Percentiles rank a stretch among this genome's conserved stretches.
Evolutionary conservation across 2,329 filamentous ascomycete genomes (phyloP).

Genomic region (Colletotrichum orchidophilum): DNA sequence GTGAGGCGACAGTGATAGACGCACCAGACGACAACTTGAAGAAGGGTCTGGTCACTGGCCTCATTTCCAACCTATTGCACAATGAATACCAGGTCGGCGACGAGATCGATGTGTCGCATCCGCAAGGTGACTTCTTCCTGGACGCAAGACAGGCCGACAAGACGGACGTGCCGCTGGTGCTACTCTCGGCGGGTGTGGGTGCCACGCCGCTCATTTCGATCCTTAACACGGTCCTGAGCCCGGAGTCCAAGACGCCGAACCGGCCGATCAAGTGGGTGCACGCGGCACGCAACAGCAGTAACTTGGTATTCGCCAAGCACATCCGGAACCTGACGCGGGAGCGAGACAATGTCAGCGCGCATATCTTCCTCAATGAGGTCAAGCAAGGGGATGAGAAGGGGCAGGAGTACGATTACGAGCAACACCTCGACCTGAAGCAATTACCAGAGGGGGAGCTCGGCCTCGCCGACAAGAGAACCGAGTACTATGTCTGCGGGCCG

Average conservation of each 20-base stretch:
- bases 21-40: conserved; percentile 44
- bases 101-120: conserved; percentile 63
- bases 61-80: conserved; percentile 65
- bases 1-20: conserved; percentile 50
- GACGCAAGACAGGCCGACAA: conserved; percentile 54
- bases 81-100: conserved; percentile 58
- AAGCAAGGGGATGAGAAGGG: conserved; percentile 55
- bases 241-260: conserved; percentile 37
- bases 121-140: conserved; percentile 70
- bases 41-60: conserved; percentile 50
- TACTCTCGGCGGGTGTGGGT: conserved; percentile 76
- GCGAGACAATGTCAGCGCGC: conserved; percentile 58
- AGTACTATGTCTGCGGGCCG: conserved; percentile 80
- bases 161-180: conserved; percentile 63
- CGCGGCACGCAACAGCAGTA: conserved; percentile 59
- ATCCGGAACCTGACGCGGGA: conserved; percentile 53
- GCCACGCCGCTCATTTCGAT: conserved; percentile 74
- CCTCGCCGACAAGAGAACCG: conserved; percentile 60
- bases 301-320: conserved; percentile 64
- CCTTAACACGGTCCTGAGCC: conserved; percentile 60
- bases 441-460: conserved; percentile 65
- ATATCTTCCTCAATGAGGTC: conserved; percentile 67
- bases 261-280: conserved; percentile 72
- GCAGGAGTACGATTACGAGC: conserved; percentile 66
- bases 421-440: conserved; percentile 66